These are phyloP conservation scores for Umbilicaria muhlenbergii DNA, from an alignment of 495 filamentous ascomycete genomes.

Conservation along the genomic window DNA sequence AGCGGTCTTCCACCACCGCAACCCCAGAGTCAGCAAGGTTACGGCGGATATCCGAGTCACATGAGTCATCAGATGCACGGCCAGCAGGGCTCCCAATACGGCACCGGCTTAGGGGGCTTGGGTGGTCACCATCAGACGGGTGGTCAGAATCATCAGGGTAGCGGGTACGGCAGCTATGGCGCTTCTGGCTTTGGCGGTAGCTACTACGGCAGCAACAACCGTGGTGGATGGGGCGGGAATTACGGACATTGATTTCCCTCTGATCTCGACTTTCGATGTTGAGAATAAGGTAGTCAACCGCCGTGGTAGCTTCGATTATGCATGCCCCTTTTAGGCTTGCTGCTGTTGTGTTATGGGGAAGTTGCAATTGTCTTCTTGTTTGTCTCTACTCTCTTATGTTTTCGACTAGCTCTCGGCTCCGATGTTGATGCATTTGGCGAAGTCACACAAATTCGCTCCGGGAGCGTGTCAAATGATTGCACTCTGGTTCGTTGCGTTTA, in stretches of 20 bases:
- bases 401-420: no score
- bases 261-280: conserved; percentile 1
- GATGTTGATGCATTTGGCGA: no score
- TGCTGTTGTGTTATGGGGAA: no score
- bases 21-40: conserved; percentile 43
- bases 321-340: no score
- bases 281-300: background rate
- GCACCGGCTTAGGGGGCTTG: conserved; percentile 50
- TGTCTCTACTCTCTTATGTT: no score
- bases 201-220: conserved; percentile 32
- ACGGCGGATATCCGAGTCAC: conserved; percentile 60
- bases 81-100: conserved; percentile 43
- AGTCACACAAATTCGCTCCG: no score
- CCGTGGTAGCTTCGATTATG: no score
- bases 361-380: no score
- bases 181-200: conserved; percentile 30
- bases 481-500: no score
- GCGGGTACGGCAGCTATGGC: conserved; percentile 30
- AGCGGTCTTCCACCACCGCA: conserved; percentile 61
- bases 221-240: conserved; percentile 54
- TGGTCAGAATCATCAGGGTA: conserved; percentile 44
- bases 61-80: conserved; percentile 52
- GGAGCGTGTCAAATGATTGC: no score
- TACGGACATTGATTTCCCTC: conserved; percentile 28
- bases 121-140: conserved; percentile 45